phyloP scores from a whole-genome alignment of 2,329 filamentous ascomycete genomes.

The Penicillium sp. region DNA sequence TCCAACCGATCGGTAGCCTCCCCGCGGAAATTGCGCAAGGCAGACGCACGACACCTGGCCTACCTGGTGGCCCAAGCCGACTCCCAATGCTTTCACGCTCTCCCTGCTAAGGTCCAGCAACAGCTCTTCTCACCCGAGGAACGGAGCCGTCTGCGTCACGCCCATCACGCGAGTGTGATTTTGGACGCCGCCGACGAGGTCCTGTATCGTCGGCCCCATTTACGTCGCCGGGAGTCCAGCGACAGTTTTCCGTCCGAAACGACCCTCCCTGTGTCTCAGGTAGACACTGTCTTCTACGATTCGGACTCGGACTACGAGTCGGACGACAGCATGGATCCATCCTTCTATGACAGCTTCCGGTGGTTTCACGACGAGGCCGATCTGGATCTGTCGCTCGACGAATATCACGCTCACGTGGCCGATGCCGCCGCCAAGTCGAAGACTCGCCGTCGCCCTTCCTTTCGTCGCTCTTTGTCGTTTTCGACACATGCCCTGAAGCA shows the following conservation, averaged over 20 bases:
- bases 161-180: constrained; percentile 48
- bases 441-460: constrained; percentile 49
- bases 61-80: constrained; percentile 48
- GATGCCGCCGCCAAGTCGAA: constrained; percentile 35
- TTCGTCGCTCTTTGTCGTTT: constrained; percentile 67
- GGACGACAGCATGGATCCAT: constrained; percentile 42
- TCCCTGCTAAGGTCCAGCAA: constrained; percentile 67
- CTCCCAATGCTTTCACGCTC: constrained; percentile 60
- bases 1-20: constrained; percentile 7
- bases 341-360: constrained; percentile 61
- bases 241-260: constrained; percentile 10
- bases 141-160: constrained; percentile 53
- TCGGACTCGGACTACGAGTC: constrained; percentile 25
- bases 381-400: constrained; percentile 64
- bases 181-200: constrained; percentile 56
- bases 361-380: constrained; percentile 70
- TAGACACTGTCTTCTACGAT: constrained; percentile 22
- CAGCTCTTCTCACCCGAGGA: constrained; percentile 68
- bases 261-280: constrained; percentile 14
- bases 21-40: constrained; percentile 29
- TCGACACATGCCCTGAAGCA: constrained; percentile 56
- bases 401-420: constrained; percentile 61
- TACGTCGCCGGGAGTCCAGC: constrained; percentile 24
- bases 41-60: constrained; percentile 31
- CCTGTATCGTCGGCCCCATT: constrained; percentile 45